Percentiles rank a stretch among this genome's conserved stretches.
Conservation (phyloP, 495 filamentous ascomycete genomes). For the Parachaetomium inaequale region DNA sequence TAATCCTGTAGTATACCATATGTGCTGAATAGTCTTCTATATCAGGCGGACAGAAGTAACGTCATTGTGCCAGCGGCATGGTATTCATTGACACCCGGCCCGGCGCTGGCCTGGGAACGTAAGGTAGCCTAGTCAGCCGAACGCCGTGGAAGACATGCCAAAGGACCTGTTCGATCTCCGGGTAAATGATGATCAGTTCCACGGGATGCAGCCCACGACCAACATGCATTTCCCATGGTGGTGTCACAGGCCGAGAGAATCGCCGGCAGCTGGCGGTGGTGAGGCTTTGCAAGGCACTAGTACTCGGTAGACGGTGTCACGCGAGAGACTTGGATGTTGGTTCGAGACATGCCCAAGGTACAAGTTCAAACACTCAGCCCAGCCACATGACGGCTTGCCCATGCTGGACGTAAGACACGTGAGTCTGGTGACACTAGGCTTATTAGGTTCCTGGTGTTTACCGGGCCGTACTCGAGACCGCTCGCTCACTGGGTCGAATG, state of each 20-base stretch:
- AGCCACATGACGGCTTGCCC: not conserved
- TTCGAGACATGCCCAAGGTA: not conserved
- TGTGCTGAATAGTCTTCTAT: not conserved
- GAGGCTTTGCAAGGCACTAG: not conserved
- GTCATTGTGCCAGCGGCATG: not conserved
- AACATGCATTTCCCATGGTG: conserved; percentile 8
- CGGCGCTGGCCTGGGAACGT: not conserved
- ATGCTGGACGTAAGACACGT: not conserved
- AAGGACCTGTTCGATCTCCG: conserved; percentile 1
- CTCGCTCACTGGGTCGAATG: no score
- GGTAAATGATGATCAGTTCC: conserved; percentile 10
- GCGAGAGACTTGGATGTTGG: not conserved
- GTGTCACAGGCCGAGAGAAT: conserved; percentile 5
- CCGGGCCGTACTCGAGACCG: no score
- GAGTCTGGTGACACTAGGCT: not conserved
- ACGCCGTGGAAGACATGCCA: not conserved
- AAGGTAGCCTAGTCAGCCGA: not conserved
- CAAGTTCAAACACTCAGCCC: not conserved
- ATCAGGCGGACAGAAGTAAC: not conserved
- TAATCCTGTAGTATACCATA: not conserved
- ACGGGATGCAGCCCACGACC: conserved; percentile 1
- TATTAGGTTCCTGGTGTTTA: not conserved
- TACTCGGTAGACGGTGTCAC: not conserved
- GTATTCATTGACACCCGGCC: not conserved
- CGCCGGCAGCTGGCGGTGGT: not conserved